Conservation (phyloP, 2,329 filamentous ascomycete species). For the Ceratocystiopsis sp. region DNA sequence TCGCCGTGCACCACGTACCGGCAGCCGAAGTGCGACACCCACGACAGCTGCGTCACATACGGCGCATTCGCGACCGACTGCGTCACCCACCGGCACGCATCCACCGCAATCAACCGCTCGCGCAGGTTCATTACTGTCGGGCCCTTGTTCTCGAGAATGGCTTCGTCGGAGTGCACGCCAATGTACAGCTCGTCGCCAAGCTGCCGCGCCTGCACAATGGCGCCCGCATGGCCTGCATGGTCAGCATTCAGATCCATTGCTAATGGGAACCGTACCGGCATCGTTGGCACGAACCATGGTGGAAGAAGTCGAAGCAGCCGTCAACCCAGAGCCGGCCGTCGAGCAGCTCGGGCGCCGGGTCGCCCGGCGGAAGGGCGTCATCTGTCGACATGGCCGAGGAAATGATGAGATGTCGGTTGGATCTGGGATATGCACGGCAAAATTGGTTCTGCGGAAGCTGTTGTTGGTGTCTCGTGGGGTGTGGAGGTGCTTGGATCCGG, state of each 20-base stretch:
- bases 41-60: constrained; percentile 84
- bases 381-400: constrained; percentile 4
- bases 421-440: no score
- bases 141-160: constrained; percentile 91
- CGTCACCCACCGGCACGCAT: constrained; percentile 92
- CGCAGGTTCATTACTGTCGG: constrained; percentile 90
- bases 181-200: constrained; percentile 78
- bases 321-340: constrained; percentile 88
- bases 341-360: constrained; percentile 35
- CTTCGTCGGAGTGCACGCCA: constrained; percentile 89
- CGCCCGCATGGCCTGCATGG: constrained; percentile 68
- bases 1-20: constrained; percentile 43
- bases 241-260: not conserved
- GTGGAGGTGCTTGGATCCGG: no score
- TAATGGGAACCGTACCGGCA: not conserved
- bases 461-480: no score
- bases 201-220: constrained; percentile 88
- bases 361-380: constrained; percentile 21
- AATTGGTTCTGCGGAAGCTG: no score
- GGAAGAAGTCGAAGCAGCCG: constrained; percentile 97
- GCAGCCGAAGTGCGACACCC: constrained; percentile 92
- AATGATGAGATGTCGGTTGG: no score
- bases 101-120: constrained; percentile 81
- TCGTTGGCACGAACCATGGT: constrained; percentile 50
- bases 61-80: constrained; percentile 69